Evolutionary conservation across 306 rosid species (phyloP), one percentile per base, ranked within the genome.

Genomic region (Cucumis hystrix): DNA sequence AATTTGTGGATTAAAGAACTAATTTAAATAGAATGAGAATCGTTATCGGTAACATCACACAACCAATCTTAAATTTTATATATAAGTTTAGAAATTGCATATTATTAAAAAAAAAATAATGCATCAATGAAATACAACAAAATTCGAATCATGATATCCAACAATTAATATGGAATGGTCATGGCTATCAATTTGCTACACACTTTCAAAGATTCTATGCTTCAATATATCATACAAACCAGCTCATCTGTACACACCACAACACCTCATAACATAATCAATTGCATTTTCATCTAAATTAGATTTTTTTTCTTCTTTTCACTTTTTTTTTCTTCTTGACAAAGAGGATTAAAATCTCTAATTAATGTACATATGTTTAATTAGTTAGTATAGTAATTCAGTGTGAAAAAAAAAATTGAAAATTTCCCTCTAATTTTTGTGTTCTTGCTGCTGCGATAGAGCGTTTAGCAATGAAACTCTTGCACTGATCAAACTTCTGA

Each of bases 401-500:
- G 33, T 28, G 10, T 45, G 5, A n/a, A 25, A 25, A 28, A 6
- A 12, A 58, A 6, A 33, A 4, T 13, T 3, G 13, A 49, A 13
- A 75, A 4, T 2, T 45, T 58, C 13, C 37, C 11, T 7, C 11
- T 8, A 3, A 3, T 56, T 40, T 57, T 43, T 10, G 18, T 2
- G 16, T 69, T 78, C 79, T 10, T 69, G 84, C 18, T 76, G 84
- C 21, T 78, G 86, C 10, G 92, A 80, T 12, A 85, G 89, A 79
- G 85, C 62, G 58, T 94, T 90, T 20, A 94, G 95, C 52, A 94
- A 68, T 0, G 93, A 86, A 76, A 90, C 93, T 60, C 95, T 83
- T 6, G 93, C 80, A 65, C 81, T 87, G 41, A 94, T 90, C 87
- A 92, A 81, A 83, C 95, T 82, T 82, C 95, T 84, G 66, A 94